Base-by-base conservation (phyloP, 2,329 filamentous ascomycete species). In the Xylariaceae sp. region DNA sequence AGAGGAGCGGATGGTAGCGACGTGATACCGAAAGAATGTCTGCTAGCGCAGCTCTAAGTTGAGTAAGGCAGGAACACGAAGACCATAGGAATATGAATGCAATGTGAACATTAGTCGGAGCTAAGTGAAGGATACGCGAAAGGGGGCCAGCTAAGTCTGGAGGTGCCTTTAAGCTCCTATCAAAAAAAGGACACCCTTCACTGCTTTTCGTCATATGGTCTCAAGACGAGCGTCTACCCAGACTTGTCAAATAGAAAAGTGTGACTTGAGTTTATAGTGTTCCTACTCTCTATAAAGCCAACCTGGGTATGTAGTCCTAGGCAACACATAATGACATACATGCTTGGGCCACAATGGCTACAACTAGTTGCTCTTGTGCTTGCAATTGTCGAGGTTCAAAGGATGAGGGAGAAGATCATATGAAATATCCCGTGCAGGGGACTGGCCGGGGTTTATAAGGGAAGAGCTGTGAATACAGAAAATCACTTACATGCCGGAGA, bases 401-500 rank as follows among this genome's bases (percentile, higher is more conserved):
- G 24, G 23, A 35, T 39, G 13, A 7, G 18, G 23, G 24, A 43
- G 30, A 35, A 41, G 41, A 23, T 20, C 18, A 40, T 16, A n/a
- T n/a, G 18, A 36, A 44, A 13, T 21, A 33, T 18, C 24, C 6
- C 13, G 21, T 45, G 42, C 30, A 27, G 29, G 40, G 20, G 8
- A 50, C 20, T 11, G 10, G 15, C 30, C 18, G 10, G 36, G 18
- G 15, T 13, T 42, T 10, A 37, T 24, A 18, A 9, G 8, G 32
- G 50, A 49, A 41, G 37, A 29, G 33, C 33, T 27, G 33, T 50
- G 30, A 37, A 55, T 51, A 44, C 35, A 54, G 29, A 46, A 44
- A 42, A 49, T 27, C 2, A 60, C 81, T 81, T 75, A 84, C 81
- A 84, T 83, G 72, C 81, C 81, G 66, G 81, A 83, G 69, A 84